Percentiles rank a stretch among this genome's conserved stretches.
These are phyloP conservation scores for Metschnikowia drakensbergensis DNA, from an alignment of 805 yeast genomes.

Conservation along the genomic window DNA sequence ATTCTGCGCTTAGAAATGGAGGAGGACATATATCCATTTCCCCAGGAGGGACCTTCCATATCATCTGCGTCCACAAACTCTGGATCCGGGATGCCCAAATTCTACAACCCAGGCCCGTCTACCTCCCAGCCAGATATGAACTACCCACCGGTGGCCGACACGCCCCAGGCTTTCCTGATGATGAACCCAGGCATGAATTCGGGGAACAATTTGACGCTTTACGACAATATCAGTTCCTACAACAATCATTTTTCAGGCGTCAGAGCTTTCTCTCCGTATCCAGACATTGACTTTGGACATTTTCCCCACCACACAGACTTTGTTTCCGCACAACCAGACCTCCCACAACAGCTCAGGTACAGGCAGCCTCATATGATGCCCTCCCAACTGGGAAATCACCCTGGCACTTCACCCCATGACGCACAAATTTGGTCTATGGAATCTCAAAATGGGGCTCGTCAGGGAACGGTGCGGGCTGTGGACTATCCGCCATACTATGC, in stretches of 20 bases:
- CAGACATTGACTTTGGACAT: conserved; percentile 17
- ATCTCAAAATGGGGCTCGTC: not conserved
- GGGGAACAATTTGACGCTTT: not conserved
- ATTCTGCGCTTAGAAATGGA: conserved; percentile 1
- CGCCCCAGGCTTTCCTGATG: not conserved
- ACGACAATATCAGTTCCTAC: not conserved
- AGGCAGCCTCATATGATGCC: conserved; percentile 20
- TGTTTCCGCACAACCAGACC: conserved; percentile 28
- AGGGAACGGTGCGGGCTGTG: not conserved
- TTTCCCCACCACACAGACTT: conserved; percentile 28
- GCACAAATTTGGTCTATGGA: not conserved
- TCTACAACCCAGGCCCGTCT: not conserved
- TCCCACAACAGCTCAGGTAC: conserved; percentile 36
- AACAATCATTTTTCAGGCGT: not conserved
- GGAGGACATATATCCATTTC: conserved; percentile 2
- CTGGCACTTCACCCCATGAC: not conserved
- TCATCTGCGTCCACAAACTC: not conserved
- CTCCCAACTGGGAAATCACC: conserved; percentile 4
- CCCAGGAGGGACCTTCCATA: not conserved
- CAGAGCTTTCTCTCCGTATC: not conserved
- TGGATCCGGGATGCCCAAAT: not conserved
- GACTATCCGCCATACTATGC: not conserved
- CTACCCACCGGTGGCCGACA: not conserved
- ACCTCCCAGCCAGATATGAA: not conserved
- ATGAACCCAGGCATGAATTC: not conserved